Percentiles rank a stretch among this genome's conserved stretches.
Evolutionary conservation across 2,329 filamentous ascomycete genomes (phyloP).

Genomic region (Paecilomyces sp.): DNA sequence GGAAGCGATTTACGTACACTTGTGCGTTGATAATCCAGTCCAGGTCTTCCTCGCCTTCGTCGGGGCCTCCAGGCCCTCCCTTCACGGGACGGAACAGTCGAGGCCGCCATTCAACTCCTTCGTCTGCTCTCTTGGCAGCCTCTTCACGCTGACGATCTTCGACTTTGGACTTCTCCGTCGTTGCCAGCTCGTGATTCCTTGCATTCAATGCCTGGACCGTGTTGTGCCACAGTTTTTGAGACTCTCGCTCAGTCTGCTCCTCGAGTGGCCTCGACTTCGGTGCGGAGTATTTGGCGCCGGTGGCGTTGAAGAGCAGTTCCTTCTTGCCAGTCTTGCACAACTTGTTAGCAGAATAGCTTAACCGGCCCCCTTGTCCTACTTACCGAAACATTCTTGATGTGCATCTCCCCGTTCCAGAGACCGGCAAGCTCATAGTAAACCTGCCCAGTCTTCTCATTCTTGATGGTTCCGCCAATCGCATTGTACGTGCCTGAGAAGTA

Average conservation of each 20-base stretch:
- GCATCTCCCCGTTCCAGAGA: conserved; percentile 93
- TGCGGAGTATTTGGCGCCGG: conserved; percentile 65
- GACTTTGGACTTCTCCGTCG: conserved; percentile 92
- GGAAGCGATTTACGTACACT: conserved; percentile 52
- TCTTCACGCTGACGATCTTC: conserved; percentile 90
- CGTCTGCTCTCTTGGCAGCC: conserved; percentile 68
- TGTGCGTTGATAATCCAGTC: conserved; percentile 92
- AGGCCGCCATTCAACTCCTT: conserved; percentile 80
- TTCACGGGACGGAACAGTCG: conserved; percentile 72
- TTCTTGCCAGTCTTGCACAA: conserved; percentile 69
- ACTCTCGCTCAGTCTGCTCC: conserved; percentile 86
- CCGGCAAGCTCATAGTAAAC: conserved; percentile 86
- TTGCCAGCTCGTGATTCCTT: conserved; percentile 80
- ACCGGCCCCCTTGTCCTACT: conserved; percentile 20
- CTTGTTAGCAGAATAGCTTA: conserved; percentile 5
- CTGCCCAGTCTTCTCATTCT: conserved; percentile 79
- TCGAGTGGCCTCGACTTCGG: conserved; percentile 68
- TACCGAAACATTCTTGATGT: conserved; percentile 74
- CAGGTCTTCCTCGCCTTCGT: conserved; percentile 79
- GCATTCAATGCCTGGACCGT: conserved; percentile 76
- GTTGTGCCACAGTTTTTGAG: conserved; percentile 76
- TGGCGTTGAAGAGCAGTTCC: conserved; percentile 83
- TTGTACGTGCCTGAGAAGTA: conserved; percentile 97
- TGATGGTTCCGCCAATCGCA: conserved; percentile 86
- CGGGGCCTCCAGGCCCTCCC: conserved; percentile 60